Percentiles rank a stretch among this genome's conserved stretches.
Conservation (phyloP, 1,284 basidiomycete genomes). For the Malassezia globosa region DNA sequence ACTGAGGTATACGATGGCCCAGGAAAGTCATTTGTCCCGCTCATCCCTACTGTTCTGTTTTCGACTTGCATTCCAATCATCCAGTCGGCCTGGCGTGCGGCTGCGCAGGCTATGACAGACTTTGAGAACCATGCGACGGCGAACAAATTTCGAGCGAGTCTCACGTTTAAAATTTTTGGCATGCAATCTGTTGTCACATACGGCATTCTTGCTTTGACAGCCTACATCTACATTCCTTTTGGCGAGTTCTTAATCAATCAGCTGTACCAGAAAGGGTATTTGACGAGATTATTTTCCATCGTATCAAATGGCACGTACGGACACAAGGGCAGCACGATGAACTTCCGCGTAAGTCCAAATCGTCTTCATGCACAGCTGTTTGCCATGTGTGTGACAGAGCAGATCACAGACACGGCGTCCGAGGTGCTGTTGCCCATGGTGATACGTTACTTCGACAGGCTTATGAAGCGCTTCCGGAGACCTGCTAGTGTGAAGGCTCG, state of each 20-base stretch:
- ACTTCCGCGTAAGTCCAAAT: slow-evolving; percentile 51
- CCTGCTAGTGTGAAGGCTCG: neutral
- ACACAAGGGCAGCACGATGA: slow-evolving; percentile 15
- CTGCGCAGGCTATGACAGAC: slow-evolving; percentile 62
- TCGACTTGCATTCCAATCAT: slow-evolving; percentile 70
- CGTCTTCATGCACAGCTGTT: slow-evolving; percentile 85
- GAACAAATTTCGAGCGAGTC: slow-evolving; percentile 62
- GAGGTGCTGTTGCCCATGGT: slow-evolving; percentile 77
- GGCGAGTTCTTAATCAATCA: slow-evolving; percentile 39
- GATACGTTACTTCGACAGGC: slow-evolving; percentile 37
- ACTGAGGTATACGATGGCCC: slow-evolving; percentile 60
- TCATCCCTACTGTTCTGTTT: slow-evolving; percentile 75
- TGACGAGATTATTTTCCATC: slow-evolving; percentile 24
- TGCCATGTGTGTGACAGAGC: slow-evolving; percentile 84
- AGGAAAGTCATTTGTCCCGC: slow-evolving; percentile 60
- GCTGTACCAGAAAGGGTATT: slow-evolving; percentile 34
- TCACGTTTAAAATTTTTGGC: slow-evolving; percentile 84
- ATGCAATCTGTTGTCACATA: slow-evolving; percentile 80
- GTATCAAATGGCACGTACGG: slow-evolving; percentile 31
- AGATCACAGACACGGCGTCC: slow-evolving; percentile 67
- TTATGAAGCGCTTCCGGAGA: slow-evolving; percentile 12
- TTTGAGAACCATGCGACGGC: slow-evolving; percentile 66
- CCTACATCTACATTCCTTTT: slow-evolving; percentile 47
- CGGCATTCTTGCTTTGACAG: slow-evolving; percentile 46
- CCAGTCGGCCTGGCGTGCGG: slow-evolving; percentile 62